A percentile compares a stretch with the other conserved stretches of the same genome.
Conservation (phyloP, 495 filamentous ascomycete species). For the Rhypophila decipiens region DNA sequence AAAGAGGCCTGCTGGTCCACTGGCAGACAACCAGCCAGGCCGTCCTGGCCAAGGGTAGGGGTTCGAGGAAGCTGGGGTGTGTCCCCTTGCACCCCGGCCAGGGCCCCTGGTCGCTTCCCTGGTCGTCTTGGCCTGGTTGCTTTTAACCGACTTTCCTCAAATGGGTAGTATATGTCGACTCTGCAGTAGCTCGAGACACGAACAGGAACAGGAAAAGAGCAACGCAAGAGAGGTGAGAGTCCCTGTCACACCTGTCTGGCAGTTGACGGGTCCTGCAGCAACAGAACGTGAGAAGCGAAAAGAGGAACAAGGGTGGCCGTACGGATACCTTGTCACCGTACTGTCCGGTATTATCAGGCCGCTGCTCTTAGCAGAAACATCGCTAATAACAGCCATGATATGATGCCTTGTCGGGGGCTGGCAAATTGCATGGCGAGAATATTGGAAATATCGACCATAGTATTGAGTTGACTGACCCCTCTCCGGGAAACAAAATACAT, state of each 20-base stretch:
- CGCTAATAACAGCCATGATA: neutral
- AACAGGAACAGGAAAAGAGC: neutral
- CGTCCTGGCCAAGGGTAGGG: neutral
- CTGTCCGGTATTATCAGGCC: neutral
- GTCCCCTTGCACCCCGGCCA: neutral
- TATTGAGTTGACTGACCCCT: neutral
- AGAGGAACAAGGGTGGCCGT: neutral
- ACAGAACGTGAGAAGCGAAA: neutral
- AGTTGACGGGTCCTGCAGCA: slow-evolving; percentile 5
- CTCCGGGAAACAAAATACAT: neutral
- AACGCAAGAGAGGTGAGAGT: neutral
- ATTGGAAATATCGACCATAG: neutral
- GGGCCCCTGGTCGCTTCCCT: neutral
- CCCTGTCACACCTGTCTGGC: neutral
- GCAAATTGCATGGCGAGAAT: neutral
- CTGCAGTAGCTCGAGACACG: too few species aligned
- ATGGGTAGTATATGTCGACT: slow-evolving; percentile 19
- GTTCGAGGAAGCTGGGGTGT: neutral
- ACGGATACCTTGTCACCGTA: neutral
- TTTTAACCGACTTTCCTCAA: slow-evolving; percentile 21
- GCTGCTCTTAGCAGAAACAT: neutral
- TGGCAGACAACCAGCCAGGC: too few species aligned
- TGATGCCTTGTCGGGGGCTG: neutral
- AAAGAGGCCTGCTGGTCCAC: too few species aligned
- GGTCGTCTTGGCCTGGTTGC: neutral